phyloP scores from a whole-genome alignment of 805 yeast genomes.

The Kuraishia borneana region DNA sequence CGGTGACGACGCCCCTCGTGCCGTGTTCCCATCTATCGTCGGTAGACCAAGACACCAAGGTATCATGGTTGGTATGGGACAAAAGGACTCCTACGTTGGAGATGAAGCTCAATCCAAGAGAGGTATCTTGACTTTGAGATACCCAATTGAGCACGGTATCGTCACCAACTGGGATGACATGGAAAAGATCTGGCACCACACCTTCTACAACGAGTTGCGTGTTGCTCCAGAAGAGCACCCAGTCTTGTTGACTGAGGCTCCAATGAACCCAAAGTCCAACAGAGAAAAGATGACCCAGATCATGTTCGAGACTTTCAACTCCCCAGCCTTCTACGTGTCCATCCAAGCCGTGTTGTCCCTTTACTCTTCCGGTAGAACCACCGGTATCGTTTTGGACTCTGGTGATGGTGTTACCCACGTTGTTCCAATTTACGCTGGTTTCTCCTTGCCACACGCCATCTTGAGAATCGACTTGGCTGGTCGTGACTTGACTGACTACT shows the following conservation, averaged over 20 bases:
- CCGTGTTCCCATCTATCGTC: slow-evolving; percentile 99
- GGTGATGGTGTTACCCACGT: slow-evolving; percentile 99
- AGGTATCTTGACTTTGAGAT: slow-evolving; percentile 97
- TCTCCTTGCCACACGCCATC: slow-evolving; percentile 98
- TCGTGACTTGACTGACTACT: slow-evolving; percentile 98
- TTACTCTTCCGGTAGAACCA: slow-evolving; percentile 99
- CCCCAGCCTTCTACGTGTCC: slow-evolving; percentile 98
- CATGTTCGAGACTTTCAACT: slow-evolving; percentile 98
- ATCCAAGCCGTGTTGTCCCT: slow-evolving; percentile 97
- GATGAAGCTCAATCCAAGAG: slow-evolving; percentile 99
- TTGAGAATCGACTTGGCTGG: slow-evolving; percentile 98
- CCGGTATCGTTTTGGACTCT: slow-evolving; percentile 98
- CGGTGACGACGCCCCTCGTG: slow-evolving; percentile 99
- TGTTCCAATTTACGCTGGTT: slow-evolving; percentile 99
- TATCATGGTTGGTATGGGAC: slow-evolving; percentile 99
- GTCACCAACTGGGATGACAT: slow-evolving; percentile 99
- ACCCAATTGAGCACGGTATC: slow-evolving; percentile 99
- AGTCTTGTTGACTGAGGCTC: slow-evolving; percentile 98
- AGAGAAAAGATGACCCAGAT: slow-evolving; percentile 99
- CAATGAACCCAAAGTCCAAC: slow-evolving; percentile 98
- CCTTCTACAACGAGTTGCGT: slow-evolving; percentile 99
- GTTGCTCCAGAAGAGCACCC: slow-evolving; percentile 99
- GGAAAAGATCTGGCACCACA: slow-evolving; percentile 99
- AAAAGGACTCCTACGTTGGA: slow-evolving; percentile 99
- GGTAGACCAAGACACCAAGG: slow-evolving; percentile 99